These are phyloP conservation scores for Jaltomata sinuosa DNA, from an alignment of 257 asterid species.

Conservation along the genomic window DNA sequence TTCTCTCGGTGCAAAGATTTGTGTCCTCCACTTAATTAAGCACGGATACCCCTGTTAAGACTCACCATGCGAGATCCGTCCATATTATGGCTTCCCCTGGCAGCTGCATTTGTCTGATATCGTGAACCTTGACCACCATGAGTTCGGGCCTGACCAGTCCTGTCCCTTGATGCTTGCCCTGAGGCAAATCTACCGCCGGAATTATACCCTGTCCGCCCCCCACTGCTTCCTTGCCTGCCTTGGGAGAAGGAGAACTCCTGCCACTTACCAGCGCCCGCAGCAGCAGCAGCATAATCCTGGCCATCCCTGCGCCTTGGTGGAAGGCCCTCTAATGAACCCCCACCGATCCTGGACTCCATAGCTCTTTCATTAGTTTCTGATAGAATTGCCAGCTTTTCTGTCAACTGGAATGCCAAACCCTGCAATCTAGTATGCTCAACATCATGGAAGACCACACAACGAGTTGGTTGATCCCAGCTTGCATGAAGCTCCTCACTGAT, in stretches of 20 bases:
- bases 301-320: constrained; percentile 77
- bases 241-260: constrained; percentile 63
- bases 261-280: constrained; percentile 67
- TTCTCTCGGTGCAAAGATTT: not conserved
- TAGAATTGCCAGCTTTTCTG: constrained; percentile 62
- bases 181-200: constrained; percentile 29
- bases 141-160: constrained; percentile 26
- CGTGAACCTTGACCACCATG: constrained; percentile 39
- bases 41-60: constrained; percentile 65
- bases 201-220: constrained; percentile 44
- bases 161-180: constrained; percentile 38
- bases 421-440: constrained; percentile 72
- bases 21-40: constrained; percentile 6
- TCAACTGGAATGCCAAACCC: constrained; percentile 68
- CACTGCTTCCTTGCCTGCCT: constrained; percentile 60
- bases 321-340: constrained; percentile 73
- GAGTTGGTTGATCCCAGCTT: constrained; percentile 87
- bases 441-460: constrained; percentile 73
- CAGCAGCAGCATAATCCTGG: constrained; percentile 60
- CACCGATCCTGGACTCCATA: constrained; percentile 59
- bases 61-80: constrained; percentile 81
- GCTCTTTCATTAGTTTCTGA: constrained; percentile 88
- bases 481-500: constrained; percentile 82
- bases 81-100: constrained; percentile 48
- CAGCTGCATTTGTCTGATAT: constrained; percentile 36